phyloP scores from a whole-genome alignment of 176 grass and related monocot genomes.

The Paspalum vaginatum region DNA sequence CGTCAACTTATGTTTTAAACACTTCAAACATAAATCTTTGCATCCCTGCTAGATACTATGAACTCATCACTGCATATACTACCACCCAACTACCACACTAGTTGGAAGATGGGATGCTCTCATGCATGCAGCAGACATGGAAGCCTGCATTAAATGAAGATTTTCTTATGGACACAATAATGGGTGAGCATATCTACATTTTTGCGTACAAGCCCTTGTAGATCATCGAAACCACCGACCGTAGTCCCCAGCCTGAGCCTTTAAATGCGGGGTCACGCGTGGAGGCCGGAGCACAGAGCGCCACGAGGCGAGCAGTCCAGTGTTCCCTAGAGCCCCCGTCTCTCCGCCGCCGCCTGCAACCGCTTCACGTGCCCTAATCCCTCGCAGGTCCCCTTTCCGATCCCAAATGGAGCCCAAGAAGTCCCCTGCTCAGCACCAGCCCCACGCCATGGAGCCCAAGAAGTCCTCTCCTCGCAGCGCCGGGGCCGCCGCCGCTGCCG shows the following conservation, averaged over 20 bases:
- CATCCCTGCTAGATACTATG: neutral
- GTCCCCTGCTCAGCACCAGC: slow-evolving; percentile 29
- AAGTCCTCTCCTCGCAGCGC: slow-evolving; percentile 42
- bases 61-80: neutral
- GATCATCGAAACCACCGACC: neutral
- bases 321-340: slow-evolving; percentile 42
- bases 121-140: slow-evolving; percentile 6
- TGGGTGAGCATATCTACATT: neutral
- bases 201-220: neutral
- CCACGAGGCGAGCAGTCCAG: slow-evolving; percentile 48
- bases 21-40: neutral
- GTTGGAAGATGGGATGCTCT: slow-evolving; percentile 3
- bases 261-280: slow-evolving; percentile 59
- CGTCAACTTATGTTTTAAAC: too few relatives aligned
- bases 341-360: slow-evolving; percentile 45
- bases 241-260: slow-evolving; percentile 9
- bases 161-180: slow-evolving; percentile 2
- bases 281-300: slow-evolving; percentile 40
- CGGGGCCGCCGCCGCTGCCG: slow-evolving; percentile 18
- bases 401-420: slow-evolving; percentile 55
- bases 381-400: slow-evolving; percentile 8
- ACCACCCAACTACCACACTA: neutral
- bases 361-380: slow-evolving; percentile 47
- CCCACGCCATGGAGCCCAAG: slow-evolving; percentile 36
- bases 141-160: slow-evolving; percentile 17